Conservation (phyloP, 2,329 filamentous ascomycete genomes). For the Penicillium sp. region DNA sequence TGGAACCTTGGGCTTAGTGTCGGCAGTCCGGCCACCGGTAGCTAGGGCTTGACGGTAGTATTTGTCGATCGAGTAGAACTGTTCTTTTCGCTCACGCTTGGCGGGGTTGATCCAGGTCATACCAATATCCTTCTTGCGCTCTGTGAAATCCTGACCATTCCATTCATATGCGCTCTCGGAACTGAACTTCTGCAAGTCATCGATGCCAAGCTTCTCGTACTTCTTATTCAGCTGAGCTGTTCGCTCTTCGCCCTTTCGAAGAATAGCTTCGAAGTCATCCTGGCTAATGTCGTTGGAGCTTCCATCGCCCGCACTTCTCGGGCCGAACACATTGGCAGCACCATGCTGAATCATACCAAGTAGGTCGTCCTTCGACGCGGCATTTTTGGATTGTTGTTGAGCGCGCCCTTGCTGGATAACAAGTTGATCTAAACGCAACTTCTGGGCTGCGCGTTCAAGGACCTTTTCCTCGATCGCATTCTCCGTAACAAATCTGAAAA, state of each 20-base stretch:
- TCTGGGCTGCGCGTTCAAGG: slow-evolving; percentile 91
- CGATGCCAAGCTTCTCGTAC: slow-evolving; percentile 95
- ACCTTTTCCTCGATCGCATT: slow-evolving; percentile 99
- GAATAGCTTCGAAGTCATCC: slow-evolving; percentile 85
- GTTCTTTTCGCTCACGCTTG: slow-evolving; percentile 97
- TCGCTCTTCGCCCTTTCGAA: slow-evolving; percentile 81
- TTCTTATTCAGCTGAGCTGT: slow-evolving; percentile 89
- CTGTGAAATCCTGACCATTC: slow-evolving; percentile 96
- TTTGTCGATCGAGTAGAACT: slow-evolving; percentile 97
- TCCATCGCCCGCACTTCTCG: slow-evolving; percentile 65
- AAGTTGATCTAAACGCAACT: slow-evolving; percentile 90
- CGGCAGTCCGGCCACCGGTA: slow-evolving; percentile 73
- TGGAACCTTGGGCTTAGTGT: slow-evolving; percentile 93
- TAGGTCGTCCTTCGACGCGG: slow-evolving; percentile 93
- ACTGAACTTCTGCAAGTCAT: slow-evolving; percentile 96
- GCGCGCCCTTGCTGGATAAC: slow-evolving; percentile 97
- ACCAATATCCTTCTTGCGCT: slow-evolving; percentile 86
- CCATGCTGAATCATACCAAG: slow-evolving; percentile 98
- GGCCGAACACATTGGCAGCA: slow-evolving; percentile 88
- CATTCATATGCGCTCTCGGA: slow-evolving; percentile 98
- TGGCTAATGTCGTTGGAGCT: slow-evolving; percentile 69
- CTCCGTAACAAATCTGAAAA: slow-evolving; percentile 96
- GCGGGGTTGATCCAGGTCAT: slow-evolving; percentile 97
- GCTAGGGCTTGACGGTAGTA: slow-evolving; percentile 93
- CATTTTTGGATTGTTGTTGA: slow-evolving; percentile 85